Evolutionary conservation across 129 eudicot genomes (phyloP).

Genomic region (Tagetes patula): DNA sequence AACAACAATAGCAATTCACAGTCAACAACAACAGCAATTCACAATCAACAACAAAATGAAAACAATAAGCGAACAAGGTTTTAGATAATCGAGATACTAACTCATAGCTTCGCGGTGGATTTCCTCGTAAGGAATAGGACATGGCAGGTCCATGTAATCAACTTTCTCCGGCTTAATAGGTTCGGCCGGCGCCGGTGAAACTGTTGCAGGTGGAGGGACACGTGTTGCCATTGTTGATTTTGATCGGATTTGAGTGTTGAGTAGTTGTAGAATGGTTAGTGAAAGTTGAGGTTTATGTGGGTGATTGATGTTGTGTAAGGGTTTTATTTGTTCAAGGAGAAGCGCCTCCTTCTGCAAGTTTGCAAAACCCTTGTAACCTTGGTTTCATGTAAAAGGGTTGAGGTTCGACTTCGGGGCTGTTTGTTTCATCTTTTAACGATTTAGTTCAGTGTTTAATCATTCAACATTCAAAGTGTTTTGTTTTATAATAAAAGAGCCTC

Average conservation of each 20-base stretch:
- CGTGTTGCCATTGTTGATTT: conserved; percentile 53
- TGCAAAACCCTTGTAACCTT: conserved; percentile 31
- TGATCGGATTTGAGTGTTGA: background rate
- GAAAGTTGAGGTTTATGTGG: background rate
- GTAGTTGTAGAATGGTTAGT: background rate
- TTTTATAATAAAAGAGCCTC: too few species aligned
- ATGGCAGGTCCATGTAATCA: conserved; percentile 79
- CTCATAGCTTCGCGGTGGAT: conserved; percentile 94
- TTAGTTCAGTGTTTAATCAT: too few species aligned
- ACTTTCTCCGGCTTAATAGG: conserved; percentile 49
- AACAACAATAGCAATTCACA: background rate
- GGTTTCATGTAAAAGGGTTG: conserved; percentile 8
- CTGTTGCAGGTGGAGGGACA: conserved; percentile 38
- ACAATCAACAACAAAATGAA: background rate
- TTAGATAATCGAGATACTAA: conserved; percentile 28
- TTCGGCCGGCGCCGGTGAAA: conserved; percentile 39
- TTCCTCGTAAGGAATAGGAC: conserved; percentile 90
- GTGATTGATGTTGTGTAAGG: conserved; percentile 23
- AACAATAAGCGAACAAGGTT: background rate
- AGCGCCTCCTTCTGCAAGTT: conserved; percentile 20
- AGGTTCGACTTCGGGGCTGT: background rate
- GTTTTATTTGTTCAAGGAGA: conserved; percentile 4
- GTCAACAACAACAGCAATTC: background rate
- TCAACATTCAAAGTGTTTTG: too few species aligned
- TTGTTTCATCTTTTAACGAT: too few species aligned